Percentiles rank a stretch among this genome's conserved stretches.
phyloP scores from a whole-genome alignment of 306 rosid species.

The Amphicarpaea edgeworthii region DNA sequence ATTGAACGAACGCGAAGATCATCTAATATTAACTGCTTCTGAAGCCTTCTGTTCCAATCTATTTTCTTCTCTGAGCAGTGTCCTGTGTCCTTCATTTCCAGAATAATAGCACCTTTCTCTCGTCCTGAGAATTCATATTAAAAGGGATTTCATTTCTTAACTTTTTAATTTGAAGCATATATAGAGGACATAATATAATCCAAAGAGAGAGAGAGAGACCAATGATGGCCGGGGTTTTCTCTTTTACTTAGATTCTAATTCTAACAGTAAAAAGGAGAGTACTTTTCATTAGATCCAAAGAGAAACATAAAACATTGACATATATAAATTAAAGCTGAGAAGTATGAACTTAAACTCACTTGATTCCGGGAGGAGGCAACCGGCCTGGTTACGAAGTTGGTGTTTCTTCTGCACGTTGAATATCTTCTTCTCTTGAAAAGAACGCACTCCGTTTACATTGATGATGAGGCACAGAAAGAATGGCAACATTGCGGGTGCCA shows the following conservation, averaged over 20 bases:
- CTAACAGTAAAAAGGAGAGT: slow-evolving; percentile 45
- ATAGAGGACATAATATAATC: slow-evolving; percentile 28
- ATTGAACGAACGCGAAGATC: slow-evolving; percentile 60
- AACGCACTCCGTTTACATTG: slow-evolving; percentile 52
- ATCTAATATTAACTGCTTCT: slow-evolving; percentile 58
- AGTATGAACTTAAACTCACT: slow-evolving; percentile 53
- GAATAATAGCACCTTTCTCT: slow-evolving; percentile 64
- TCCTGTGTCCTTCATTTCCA: slow-evolving; percentile 77
- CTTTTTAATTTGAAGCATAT: slow-evolving; percentile 15
- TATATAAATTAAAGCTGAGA: slow-evolving; percentile 13
- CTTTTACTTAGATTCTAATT: slow-evolving; percentile 50
- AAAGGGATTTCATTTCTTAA: slow-evolving; percentile 27
- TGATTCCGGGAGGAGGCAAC: slow-evolving; percentile 57
- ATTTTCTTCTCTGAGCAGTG: slow-evolving; percentile 61
- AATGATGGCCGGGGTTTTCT: slow-evolving; percentile 31
- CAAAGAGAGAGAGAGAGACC: slow-evolving; percentile 27
- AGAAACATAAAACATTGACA: slow-evolving; percentile 42
- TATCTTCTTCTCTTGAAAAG: slow-evolving; percentile 50
- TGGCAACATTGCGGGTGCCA: slow-evolving; percentile 21
- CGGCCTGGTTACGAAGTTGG: slow-evolving; percentile 18
- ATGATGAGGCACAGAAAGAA: slow-evolving; percentile 51
- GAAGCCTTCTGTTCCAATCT: slow-evolving; percentile 52
- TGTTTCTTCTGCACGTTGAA: slow-evolving; percentile 52
- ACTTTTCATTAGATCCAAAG: slow-evolving; percentile 53
- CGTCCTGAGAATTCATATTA: slow-evolving; percentile 55